phyloP scores from a whole-genome alignment of 1,284 basidiomycete genomes.

The Sanghuangporus weigelae region DNA sequence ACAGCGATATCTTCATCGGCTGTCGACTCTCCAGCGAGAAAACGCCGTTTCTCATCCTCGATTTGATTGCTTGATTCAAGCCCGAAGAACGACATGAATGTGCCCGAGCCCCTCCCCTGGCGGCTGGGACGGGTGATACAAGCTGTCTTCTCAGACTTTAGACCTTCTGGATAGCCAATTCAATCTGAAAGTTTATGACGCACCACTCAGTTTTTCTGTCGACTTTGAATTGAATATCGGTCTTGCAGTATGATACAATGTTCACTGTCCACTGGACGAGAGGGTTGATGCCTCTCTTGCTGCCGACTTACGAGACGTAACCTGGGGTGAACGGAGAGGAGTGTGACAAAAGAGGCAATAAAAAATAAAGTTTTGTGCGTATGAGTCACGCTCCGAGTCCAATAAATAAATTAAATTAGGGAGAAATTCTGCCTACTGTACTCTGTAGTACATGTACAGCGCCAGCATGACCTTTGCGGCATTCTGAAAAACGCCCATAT shows the following conservation, averaged over 20 bases:
- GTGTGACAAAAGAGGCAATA: not conserved
- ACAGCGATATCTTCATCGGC: slow-evolving; percentile 77
- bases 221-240: not conserved
- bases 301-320: not conserved
- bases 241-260: not conserved
- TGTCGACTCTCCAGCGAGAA: slow-evolving; percentile 44
- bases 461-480: too few relatives aligned
- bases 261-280: not conserved
- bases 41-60: slow-evolving; percentile 55
- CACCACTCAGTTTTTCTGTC: not conserved
- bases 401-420: not conserved
- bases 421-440: not conserved
- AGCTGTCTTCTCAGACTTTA: not conserved
- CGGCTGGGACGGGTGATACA: not conserved
- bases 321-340: not conserved
- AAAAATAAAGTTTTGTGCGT: not conserved
- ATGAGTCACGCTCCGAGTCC: not conserved
- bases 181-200: not conserved
- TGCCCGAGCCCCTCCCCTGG: not conserved
- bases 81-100: slow-evolving; percentile 74
- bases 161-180: too few relatives aligned
- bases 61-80: slow-evolving; percentile 55
- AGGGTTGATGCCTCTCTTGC: not conserved
- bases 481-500: too few relatives aligned
- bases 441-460: too few relatives aligned